Evolutionary conservation across 2,329 filamentous ascomycete species (phyloP), one percentile per base, ranked within the genome.

Genomic region (Cladophialophora psammophila): DNA sequence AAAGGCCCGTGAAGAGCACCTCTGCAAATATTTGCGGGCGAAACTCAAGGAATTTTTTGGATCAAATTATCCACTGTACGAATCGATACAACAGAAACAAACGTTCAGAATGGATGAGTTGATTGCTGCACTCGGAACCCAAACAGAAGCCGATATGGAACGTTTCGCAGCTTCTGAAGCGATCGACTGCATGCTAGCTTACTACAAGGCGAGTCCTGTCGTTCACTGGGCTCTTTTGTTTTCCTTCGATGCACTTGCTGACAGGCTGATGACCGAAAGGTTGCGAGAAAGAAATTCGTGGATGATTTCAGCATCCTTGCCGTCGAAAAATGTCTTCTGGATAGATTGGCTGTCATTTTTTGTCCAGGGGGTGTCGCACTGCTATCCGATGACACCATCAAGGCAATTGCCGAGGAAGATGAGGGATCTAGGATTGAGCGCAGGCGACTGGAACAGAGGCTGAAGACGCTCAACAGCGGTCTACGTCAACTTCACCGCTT

Each of bases 111-210:
- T 66, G n/a, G 34, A 42, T 20, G 13, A 18, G 9, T 56, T 72
- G 36, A 18, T 70, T 5, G 52, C 42, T n/a, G 35, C 63, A 10
- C 62, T 71, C 12, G 54, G 62, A 10, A 52, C 34, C 35, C 1
- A 60, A 65, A 68, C 63, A 6, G 75, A 80, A 65, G 67, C 67
- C 1, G 75, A 81, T 64, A 80, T 80, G 77, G 74, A 78, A 48
- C 63, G 63, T 1, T 77, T 75, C 65, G 79, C 80, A 3, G 79
- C 78, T 18, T 78, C 74, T 0, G 75, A 80, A 59, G 78, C 78
- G 9, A 64, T 79, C 6, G 77, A 82, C 64, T 78, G 76, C 56
- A 80, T 82, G 77, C 71, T 81, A 58, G 80, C 81, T 1, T 84
- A 82, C 69, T 84, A 84, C 73, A 80, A 82, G 76, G 59, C 45